These are phyloP conservation scores for Termitomyces heimii DNA, from an alignment of 768 basidiomycete species.

Conservation along the genomic window DNA sequence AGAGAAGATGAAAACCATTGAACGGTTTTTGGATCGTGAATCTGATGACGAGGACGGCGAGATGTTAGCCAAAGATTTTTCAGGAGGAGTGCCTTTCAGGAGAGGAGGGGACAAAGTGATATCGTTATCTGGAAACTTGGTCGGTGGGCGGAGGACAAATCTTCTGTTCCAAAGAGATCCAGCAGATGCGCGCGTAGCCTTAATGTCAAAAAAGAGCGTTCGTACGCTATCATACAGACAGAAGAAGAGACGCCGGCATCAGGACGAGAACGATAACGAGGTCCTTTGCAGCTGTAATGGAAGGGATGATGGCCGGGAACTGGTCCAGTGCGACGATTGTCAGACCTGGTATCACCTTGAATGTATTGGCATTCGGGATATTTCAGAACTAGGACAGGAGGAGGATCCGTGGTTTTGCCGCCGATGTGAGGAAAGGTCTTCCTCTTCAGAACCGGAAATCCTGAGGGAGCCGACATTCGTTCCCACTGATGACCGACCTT, in stretches of 20 bases:
- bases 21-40: constrained; percentile 67
- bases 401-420: constrained; percentile 80
- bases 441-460: constrained; percentile 27
- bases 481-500: constrained; percentile 51
- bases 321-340: constrained; percentile 81
- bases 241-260: constrained; percentile 30
- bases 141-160: constrained; percentile 22
- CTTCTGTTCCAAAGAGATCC: constrained; percentile 57
- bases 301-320: constrained; percentile 62
- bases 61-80: constrained; percentile 10
- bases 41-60: constrained; percentile 53
- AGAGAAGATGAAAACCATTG: constrained; percentile 60
- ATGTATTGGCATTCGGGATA: constrained; percentile 68
- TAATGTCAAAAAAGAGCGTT: constrained; percentile 67
- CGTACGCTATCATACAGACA: constrained; percentile 54
- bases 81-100: constrained; percentile 15
- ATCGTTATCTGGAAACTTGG: constrained; percentile 40
- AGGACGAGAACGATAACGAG: constrained; percentile 40
- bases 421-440: constrained; percentile 39
- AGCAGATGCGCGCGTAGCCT: constrained; percentile 68
- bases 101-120: constrained; percentile 59
- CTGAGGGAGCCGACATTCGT: constrained; percentile 63
- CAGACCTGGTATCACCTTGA: constrained; percentile 77
- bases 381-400: constrained; percentile 62
- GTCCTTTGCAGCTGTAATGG: constrained; percentile 63